Evolutionary conservation across 495 filamentous ascomycete species (phyloP), one percentile per base, ranked within the genome.

Genomic region (Neurospora tetrasperma): DNA sequence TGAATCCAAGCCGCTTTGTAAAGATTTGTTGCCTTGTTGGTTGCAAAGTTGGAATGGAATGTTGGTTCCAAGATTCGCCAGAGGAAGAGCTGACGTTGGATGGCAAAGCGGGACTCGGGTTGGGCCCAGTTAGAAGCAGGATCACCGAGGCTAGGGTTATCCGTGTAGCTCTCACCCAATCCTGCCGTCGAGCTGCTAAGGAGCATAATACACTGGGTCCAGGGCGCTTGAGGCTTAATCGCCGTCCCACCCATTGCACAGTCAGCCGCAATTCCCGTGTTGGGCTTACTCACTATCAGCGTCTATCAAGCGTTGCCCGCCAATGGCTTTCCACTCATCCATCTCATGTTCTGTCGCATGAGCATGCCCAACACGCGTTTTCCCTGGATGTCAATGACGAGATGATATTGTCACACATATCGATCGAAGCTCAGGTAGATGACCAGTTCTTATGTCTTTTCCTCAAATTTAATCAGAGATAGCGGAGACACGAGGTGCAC

Each of bases 61-160:
- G 31, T 66, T 66, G 54, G 54, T 66, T 66, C 27, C 54, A 66
- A 54, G 16, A 35, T 39, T 38, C 35, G 35, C 35, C 35, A 38
- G 5, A 38, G 27, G 20, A 70, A 72, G 12, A 70, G 72, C 73
- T 75, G 75, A 78, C 76, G 76, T 78, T 76, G 71, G 75, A 71
- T 44, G 48, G 42, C n/a, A 38, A 20, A 27, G 20, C 23, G 38
- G 41, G 54, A 27, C 42, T 42, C 23, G 59, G 27, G 16, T 71
- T 38, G 0, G 4, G 23, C 9, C 0, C 27, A 8, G 54, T 66
- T 66, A 66, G 23, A 9, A 0, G 5, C 27, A 12, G 9, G 72
- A 76, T 44, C 70, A 44, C 35, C 2, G 4, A 18, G 38, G 38
- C n/a, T 59, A 41, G 73, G 73, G 16, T 54, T 62, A 20, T 5